phyloP scores from a whole-genome alignment of 169 alveolate genomes.

The Eimeria necatrix region DNA sequence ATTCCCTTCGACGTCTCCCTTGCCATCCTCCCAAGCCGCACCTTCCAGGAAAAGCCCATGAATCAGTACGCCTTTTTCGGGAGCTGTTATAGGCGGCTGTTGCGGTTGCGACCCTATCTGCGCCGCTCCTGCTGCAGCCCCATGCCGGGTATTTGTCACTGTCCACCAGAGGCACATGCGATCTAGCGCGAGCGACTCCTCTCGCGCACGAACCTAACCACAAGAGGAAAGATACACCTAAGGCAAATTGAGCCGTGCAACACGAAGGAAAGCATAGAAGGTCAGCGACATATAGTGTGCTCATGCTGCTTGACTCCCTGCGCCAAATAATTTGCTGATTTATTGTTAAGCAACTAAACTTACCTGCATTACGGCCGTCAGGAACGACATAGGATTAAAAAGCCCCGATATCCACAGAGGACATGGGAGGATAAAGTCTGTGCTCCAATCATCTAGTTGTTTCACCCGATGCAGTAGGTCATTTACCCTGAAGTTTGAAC shows the following conservation, averaged over 20 bases:
- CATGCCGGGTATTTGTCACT: constrained; percentile 87
- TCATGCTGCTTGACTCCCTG: too few relatives aligned
- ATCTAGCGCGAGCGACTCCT: constrained; percentile 93
- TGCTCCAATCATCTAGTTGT: constrained; percentile 92
- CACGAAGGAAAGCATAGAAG: too few relatives aligned
- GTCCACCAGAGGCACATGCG: constrained; percentile 89
- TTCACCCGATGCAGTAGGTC: constrained; percentile 93
- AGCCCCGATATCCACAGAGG: constrained; percentile 91
- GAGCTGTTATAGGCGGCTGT: constrained; percentile 81
- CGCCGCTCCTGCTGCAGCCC: constrained; percentile 39
- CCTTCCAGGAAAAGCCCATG: constrained; percentile 96
- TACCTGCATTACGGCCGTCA: constrained; percentile 96
- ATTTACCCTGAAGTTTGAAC: constrained; percentile 77
- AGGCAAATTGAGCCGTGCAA: neutral
- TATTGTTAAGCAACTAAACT: constrained; percentile 13
- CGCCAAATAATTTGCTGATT: neutral
- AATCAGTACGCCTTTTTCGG: constrained; percentile 92
- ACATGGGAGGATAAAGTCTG: constrained; percentile 90
- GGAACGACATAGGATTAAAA: constrained; percentile 97
- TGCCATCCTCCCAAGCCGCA: constrained; percentile 96
- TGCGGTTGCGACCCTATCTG: constrained; percentile 5
- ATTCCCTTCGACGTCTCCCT: constrained; percentile 94
- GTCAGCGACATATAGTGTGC: neutral
- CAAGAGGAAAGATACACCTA: neutral
- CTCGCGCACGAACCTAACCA: constrained; percentile 92